Base-by-base conservation (phyloP, 2,329 filamentous ascomycete genomes). In the Hyphodiscus sp. region DNA sequence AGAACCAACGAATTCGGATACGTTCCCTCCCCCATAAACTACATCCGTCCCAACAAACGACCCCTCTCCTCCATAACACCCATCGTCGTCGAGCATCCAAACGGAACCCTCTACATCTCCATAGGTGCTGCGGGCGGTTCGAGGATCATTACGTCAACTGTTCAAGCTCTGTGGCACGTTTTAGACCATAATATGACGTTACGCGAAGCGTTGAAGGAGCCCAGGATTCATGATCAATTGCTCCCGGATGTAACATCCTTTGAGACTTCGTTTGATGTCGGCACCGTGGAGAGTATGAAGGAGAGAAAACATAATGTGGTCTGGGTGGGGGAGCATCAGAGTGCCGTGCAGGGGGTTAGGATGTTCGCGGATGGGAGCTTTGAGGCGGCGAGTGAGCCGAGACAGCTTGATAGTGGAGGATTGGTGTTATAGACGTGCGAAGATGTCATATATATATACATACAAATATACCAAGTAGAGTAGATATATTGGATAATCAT, bases 31-130 rank as follows among this genome's bases (percentile, higher is more conserved):
- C 81, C 83, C 3, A 79, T 85, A 45, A 96, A 97, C 76, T 96
- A 83, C 68, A 83, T 96, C 68, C 79, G 83, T 5, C 83, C 89
- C 0, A 78, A 82, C 47, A 96, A 96, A 70, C 82, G 92, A 0
- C 90, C 91, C 0, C 74, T 96, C 3, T 91, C 86, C 1, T 91
- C 87, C 58, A 91, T 94, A 61, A 83, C 86, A 0, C 90, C 91
- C 3, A 76, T 89, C 52, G 91, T 95, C 49, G 81, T 85, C 58
- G 88, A 91, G 63, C 73, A 79, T 26, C 72, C 79, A 1, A 83
- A 86, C 62, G 79, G 82, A 18, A 77, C 74, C 1, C 76, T 95
- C 1, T 86, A 85, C 65, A 80, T 87, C 53, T 74, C 82, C 51
- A 78, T 88, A 8, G 89, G 89, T 42, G 85, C 89, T 0, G 89